Conservation (phyloP, 1,139 yeast species). For the Debaryomyces nepalensis region DNA sequence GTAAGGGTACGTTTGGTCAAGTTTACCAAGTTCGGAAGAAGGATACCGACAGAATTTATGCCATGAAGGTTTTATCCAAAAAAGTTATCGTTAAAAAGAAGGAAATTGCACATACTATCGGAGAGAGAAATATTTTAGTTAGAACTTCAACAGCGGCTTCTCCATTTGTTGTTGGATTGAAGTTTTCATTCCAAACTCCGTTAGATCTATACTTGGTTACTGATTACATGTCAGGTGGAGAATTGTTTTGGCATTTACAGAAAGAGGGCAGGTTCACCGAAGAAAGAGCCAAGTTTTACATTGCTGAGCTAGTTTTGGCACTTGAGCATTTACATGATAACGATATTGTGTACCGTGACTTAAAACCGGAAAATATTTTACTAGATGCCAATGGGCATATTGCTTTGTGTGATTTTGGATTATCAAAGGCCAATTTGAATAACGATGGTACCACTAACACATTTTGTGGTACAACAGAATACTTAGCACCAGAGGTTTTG, state of each 20-base stretch:
- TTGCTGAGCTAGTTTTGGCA: conserved; percentile 92
- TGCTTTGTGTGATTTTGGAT: conserved; percentile 94
- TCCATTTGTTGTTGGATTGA: conserved; percentile 91
- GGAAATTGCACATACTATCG: conserved; percentile 96
- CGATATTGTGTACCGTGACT: conserved; percentile 91
- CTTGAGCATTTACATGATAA: conserved; percentile 90
- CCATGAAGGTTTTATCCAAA: conserved; percentile 94
- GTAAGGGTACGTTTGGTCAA: conserved; percentile 97
- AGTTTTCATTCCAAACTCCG: conserved; percentile 95
- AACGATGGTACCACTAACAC: conserved; percentile 94
- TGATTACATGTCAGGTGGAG: conserved; percentile 98
- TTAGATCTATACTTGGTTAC: conserved; percentile 90
- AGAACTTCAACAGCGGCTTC: conserved; percentile 83
- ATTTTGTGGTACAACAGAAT: conserved; percentile 96
- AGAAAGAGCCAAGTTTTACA: conserved; percentile 92
- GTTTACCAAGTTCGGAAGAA: conserved; percentile 92
- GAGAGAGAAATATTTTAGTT: conserved; percentile 91
- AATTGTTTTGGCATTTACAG: conserved; percentile 95
- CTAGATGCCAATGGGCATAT: conserved; percentile 97
- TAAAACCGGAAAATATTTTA: conserved; percentile 92
- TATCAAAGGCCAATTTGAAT: conserved; percentile 88
- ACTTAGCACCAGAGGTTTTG: conserved; percentile 79
- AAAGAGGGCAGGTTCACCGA: conserved; percentile 93
- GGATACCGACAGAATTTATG: conserved; percentile 88
- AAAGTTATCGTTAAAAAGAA: conserved; percentile 94